These are phyloP conservation scores for Cymbidium sinense DNA, from an alignment of 106 monocot species.

Conservation along the genomic window DNA sequence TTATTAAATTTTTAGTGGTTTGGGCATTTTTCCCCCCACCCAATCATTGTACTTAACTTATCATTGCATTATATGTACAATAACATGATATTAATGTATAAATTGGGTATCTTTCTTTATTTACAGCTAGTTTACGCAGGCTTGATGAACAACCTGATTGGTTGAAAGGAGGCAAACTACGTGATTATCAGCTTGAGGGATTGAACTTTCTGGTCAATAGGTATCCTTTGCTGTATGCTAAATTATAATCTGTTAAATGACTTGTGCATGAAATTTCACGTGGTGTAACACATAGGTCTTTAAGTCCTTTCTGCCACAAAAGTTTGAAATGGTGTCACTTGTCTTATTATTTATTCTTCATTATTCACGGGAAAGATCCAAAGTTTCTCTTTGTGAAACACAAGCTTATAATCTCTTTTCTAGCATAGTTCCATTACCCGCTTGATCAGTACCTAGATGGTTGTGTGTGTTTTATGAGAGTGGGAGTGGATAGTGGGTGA, in stretches of 20 bases:
- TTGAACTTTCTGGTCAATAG: slow-evolving; percentile 99
- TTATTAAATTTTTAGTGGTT: neutral
- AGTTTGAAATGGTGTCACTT: neutral
- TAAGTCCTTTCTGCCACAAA: neutral
- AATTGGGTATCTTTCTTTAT: slow-evolving; percentile 10
- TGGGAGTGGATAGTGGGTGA: too few relatives aligned
- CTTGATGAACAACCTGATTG: slow-evolving; percentile 97
- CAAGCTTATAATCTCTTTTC: neutral
- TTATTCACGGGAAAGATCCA: neutral
- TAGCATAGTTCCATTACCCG: neutral
- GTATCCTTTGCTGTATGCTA: slow-evolving; percentile 24
- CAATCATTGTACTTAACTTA: neutral
- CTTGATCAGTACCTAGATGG: neutral
- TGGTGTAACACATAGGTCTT: neutral
- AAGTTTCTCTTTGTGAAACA: neutral
- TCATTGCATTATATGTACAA: neutral
- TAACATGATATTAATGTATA: neutral
- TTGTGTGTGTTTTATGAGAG: neutral
- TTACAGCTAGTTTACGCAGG: slow-evolving; percentile 84
- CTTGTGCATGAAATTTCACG: neutral
- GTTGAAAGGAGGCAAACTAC: slow-evolving; percentile 95
- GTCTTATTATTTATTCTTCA: neutral
- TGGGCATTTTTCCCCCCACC: neutral
- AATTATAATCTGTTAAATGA: neutral
- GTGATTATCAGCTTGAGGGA: slow-evolving; percentile 99